phyloP scores from a whole-genome alignment of 495 filamentous ascomycete genomes.

The Penicillium antarcticum region DNA sequence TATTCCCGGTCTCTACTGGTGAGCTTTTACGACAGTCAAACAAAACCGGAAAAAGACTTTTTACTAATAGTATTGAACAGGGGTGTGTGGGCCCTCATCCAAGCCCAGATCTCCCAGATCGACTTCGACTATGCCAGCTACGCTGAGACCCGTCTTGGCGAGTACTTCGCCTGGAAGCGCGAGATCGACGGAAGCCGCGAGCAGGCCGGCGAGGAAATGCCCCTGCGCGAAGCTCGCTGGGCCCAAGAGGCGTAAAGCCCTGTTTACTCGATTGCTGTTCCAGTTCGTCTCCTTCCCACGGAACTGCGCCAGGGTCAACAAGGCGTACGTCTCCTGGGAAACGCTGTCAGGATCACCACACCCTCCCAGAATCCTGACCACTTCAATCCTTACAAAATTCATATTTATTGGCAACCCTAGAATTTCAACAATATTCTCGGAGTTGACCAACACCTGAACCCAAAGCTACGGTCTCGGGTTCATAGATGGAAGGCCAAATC shows the following conservation, averaged over 20 bases:
- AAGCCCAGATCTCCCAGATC: slow-evolving; percentile 91
- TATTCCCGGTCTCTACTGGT: slow-evolving; percentile 84
- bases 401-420: not conserved
- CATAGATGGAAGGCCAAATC: not conserved
- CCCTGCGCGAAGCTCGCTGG: slow-evolving; percentile 82
- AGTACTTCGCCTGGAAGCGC: slow-evolving; percentile 94
- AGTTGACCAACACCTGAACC: not conserved
- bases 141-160: slow-evolving; percentile 79
- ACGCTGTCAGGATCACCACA: not conserved
- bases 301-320: not conserved
- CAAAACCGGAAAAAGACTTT: not conserved
- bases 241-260: slow-evolving; percentile 47
- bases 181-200: slow-evolving; percentile 62
- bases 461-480: not conserved
- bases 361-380: not conserved
- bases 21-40: slow-evolving; percentile 5
- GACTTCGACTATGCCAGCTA: slow-evolving; percentile 97
- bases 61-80: slow-evolving; percentile 34
- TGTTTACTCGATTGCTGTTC: not conserved
- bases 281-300: not conserved
- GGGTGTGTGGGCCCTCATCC: slow-evolving; percentile 96
- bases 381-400: not conserved
- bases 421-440: slow-evolving; percentile 7
- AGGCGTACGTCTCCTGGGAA: not conserved
- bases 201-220: slow-evolving; percentile 55